These are phyloP conservation scores for Solanum pimpinellifolium DNA, from an alignment of 257 asterid genomes.

Conservation along the genomic window DNA sequence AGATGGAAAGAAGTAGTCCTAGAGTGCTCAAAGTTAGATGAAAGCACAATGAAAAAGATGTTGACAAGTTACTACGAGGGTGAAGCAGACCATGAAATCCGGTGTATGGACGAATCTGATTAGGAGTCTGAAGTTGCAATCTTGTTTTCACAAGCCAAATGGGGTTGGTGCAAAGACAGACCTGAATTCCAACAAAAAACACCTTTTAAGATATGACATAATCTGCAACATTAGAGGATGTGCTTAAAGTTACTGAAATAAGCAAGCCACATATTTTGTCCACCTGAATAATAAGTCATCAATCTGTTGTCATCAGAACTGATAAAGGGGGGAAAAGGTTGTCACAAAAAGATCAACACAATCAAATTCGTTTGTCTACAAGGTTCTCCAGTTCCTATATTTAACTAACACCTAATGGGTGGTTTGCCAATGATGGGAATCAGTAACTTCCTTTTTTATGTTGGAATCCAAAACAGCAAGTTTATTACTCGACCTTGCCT, in stretches of 20 bases:
- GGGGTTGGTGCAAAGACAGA: conserved; percentile 79
- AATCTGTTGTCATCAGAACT: not conserved
- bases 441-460: not conserved
- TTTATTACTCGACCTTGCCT: not conserved
- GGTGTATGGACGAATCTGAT: conserved; percentile 57
- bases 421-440: not conserved
- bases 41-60: not conserved
- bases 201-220: not conserved
- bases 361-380: not conserved
- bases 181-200: conserved; percentile 31
- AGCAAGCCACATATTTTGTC: not conserved
- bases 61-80: conserved; percentile 5
- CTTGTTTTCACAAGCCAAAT: conserved; percentile 97
- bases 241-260: not conserved
- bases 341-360: not conserved
- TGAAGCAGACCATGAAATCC: conserved; percentile 74
- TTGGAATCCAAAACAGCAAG: not conserved
- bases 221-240: not conserved
- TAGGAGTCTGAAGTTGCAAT: conserved; percentile 95
- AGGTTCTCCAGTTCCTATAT: not conserved
- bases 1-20: not conserved
- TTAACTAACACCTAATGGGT: not conserved
- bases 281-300: not conserved
- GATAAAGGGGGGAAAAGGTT: not conserved
- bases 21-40: not conserved